A percentile compares a stretch with the other conserved stretches of the same genome.
These are phyloP conservation scores for Backusella australiensis DNA, from an alignment of 192 early-diverging fungal genomes.

Conservation along the genomic window DNA sequence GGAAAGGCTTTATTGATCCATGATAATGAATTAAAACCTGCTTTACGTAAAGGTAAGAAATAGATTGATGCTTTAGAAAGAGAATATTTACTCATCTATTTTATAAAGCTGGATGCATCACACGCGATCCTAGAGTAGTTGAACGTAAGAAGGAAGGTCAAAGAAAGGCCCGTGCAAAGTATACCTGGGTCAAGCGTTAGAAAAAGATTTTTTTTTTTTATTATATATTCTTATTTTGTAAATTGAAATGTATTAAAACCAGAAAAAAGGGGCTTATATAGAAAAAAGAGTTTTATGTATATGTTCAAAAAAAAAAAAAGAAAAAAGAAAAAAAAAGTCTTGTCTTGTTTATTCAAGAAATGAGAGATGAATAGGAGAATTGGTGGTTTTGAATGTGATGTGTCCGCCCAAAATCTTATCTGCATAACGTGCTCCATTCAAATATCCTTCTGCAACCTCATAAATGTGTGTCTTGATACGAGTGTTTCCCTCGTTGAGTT, in stretches of 20 bases:
- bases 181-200: slow-evolving; percentile 60
- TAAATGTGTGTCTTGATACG: background rate
- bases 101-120: slow-evolving; percentile 51
- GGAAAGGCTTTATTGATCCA: slow-evolving; percentile 69
- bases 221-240: background rate
- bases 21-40: slow-evolving; percentile 54
- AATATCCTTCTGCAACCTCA: background rate
- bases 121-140: slow-evolving; percentile 71
- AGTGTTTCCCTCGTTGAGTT: background rate
- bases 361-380: background rate
- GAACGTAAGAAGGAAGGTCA: slow-evolving; percentile 97
- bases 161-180: slow-evolving; percentile 89
- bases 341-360: background rate
- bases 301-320: background rate
- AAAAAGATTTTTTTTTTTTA: background rate
- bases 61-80: background rate
- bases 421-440: background rate
- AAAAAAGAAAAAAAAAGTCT: too few relatives aligned
- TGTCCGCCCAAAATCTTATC: background rate
- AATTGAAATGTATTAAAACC: background rate
- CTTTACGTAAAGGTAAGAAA: slow-evolving; percentile 49
- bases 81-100: background rate
- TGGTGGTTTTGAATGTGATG: background rate
- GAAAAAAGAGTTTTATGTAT: background rate
- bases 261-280: background rate